Evolutionary conservation across 208 protist genomes (phyloP).

Genomic region (Leishmania arabica): DNA sequence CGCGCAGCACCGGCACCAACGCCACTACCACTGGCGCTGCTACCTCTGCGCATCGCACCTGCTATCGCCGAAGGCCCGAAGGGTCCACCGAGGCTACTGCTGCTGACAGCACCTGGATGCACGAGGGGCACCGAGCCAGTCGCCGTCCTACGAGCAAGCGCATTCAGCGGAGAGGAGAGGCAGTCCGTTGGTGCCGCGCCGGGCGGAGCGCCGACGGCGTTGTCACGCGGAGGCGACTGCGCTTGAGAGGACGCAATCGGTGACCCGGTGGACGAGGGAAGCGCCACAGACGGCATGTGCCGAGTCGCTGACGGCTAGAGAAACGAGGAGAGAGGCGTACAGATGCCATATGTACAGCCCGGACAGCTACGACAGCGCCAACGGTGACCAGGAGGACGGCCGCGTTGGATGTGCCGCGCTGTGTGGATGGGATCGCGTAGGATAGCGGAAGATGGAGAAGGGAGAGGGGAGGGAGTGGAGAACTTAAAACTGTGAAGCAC

Average conservation of each 20-base stretch:
- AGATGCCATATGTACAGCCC: not conserved
- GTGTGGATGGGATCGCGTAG: not conserved
- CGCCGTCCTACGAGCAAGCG: too few species aligned
- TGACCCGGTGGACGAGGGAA: not conserved
- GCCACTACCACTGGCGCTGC: not conserved
- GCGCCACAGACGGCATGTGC: not conserved
- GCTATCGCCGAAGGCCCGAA: too few species aligned
- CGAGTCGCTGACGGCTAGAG: not conserved
- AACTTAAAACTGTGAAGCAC: not conserved
- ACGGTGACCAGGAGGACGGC: not conserved
- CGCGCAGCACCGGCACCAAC: not conserved
- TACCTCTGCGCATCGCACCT: not conserved
- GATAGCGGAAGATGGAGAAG: not conserved
- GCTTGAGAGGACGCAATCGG: not conserved
- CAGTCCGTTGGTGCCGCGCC: not conserved
- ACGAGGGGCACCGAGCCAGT: not conserved
- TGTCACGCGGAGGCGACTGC: not conserved
- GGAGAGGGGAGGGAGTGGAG: not conserved
- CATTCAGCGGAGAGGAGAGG: not conserved
- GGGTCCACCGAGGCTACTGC: not conserved
- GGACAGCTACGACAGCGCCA: not conserved
- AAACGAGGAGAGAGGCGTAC: not conserved
- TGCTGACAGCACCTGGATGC: not conserved
- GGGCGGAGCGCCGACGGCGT: not conserved
- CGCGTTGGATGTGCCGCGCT: not conserved